Percentiles rank a stretch among this genome's conserved stretches.
phyloP scores from a whole-genome alignment of 352 stramenopile species.

The Hyaloperonospora arabidopsidis region DNA sequence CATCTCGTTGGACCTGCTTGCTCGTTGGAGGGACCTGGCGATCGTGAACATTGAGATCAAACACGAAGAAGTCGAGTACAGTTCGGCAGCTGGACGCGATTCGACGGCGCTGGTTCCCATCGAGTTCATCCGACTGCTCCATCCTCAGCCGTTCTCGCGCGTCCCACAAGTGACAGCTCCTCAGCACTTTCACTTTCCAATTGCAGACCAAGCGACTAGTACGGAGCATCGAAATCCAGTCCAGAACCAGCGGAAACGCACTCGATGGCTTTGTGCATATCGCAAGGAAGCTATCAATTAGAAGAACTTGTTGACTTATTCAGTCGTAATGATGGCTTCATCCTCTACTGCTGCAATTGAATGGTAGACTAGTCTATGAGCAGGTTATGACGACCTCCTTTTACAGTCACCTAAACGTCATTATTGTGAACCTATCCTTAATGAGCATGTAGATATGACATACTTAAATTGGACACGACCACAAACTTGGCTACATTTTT shows the following conservation, averaged over 20 bases:
- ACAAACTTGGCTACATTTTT: background rate
- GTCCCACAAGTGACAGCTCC: slow-evolving; percentile 46
- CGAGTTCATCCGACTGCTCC: slow-evolving; percentile 42
- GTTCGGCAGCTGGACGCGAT: slow-evolving; percentile 2
- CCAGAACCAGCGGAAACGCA: slow-evolving; percentile 18
- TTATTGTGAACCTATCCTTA: too few relatives aligned
- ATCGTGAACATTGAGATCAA: slow-evolving; percentile 73
- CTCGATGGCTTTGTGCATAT: slow-evolving; percentile 41
- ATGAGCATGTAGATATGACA: too few relatives aligned
- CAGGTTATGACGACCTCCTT: too few relatives aligned
- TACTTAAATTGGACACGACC: too few relatives aligned
- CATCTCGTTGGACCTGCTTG: slow-evolving; percentile 65
- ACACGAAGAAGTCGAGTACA: slow-evolving; percentile 37
- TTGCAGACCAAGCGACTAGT: slow-evolving; percentile 24
- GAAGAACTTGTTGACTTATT: slow-evolving; percentile 1
- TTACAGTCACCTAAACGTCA: too few relatives aligned
- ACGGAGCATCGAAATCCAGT: slow-evolving; percentile 22
- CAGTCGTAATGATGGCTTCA: background rate
- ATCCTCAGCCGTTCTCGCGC: slow-evolving; percentile 63
- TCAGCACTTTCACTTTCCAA: slow-evolving; percentile 52
- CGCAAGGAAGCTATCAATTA: slow-evolving; percentile 11
- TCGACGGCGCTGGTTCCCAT: slow-evolving; percentile 34
- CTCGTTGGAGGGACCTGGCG: slow-evolving; percentile 58
- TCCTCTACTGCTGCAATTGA: too few relatives aligned
- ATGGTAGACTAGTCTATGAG: too few relatives aligned